Evolutionary conservation across 2,329 filamentous ascomycete genomes (phyloP).

Genomic region (Xenosphaeropsis pyriputrescens): DNA sequence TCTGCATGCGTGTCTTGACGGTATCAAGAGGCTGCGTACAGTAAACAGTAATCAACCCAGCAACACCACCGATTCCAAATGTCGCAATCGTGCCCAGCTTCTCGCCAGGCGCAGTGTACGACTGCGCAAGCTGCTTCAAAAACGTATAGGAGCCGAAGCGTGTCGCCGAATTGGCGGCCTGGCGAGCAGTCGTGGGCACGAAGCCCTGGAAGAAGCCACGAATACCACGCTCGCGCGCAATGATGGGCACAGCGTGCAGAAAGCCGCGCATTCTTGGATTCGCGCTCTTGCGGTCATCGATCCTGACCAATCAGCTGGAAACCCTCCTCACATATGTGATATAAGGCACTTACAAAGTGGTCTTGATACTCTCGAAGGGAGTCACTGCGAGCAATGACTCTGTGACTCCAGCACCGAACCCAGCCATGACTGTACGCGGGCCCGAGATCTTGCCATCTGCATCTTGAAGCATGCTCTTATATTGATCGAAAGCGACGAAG

Average conservation of each 20-base stretch:
- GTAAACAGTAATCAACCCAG: slow-evolving; percentile 82
- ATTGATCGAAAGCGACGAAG: slow-evolving; percentile 93
- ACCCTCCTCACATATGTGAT: background rate
- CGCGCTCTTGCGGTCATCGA: slow-evolving; percentile 81
- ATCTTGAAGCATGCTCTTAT: slow-evolving; percentile 72
- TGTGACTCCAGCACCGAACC: slow-evolving; percentile 88
- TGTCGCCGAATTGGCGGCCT: slow-evolving; percentile 87
- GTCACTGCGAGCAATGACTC: slow-evolving; percentile 90
- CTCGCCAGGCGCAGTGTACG: slow-evolving; percentile 86
- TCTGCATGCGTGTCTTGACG: slow-evolving; percentile 97
- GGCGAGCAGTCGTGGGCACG: slow-evolving; percentile 82
- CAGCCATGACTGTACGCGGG: slow-evolving; percentile 79
- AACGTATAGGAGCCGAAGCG: slow-evolving; percentile 86
- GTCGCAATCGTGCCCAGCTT: slow-evolving; percentile 81
- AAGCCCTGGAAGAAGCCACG: slow-evolving; percentile 96
- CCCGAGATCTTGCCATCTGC: slow-evolving; percentile 79
- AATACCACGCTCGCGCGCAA: slow-evolving; percentile 74
- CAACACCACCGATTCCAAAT: slow-evolving; percentile 79
- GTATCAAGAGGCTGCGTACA: slow-evolving; percentile 70
- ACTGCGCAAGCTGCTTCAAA: slow-evolving; percentile 79
- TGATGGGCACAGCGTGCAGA: slow-evolving; percentile 76
- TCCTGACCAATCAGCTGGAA: slow-evolving; percentile 32
- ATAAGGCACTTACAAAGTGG: slow-evolving; percentile 49
- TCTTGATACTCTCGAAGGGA: slow-evolving; percentile 97
- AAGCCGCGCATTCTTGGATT: slow-evolving; percentile 86